Percentiles rank a stretch among this genome's conserved stretches.
Conservation (phyloP, 352 stramenopile genomes). For the Hyaloperonospora arabidopsidis region DNA sequence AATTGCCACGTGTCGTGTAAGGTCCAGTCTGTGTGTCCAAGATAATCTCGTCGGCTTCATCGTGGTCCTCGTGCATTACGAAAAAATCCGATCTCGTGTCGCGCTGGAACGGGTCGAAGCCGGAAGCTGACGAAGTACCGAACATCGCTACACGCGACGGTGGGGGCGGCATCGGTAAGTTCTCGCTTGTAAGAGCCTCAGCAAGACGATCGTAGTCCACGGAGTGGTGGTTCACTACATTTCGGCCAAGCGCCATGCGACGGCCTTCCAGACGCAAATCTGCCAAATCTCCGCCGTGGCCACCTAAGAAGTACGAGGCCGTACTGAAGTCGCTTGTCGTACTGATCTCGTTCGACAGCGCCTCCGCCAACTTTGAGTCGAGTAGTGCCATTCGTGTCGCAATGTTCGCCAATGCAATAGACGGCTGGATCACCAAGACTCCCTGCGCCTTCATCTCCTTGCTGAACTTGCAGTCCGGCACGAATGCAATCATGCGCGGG, state of each 20-base stretch:
- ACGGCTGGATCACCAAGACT: constrained; percentile 51
- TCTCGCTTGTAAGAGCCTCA: constrained; percentile 25
- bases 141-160: constrained; percentile 64
- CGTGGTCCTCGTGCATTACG: background rate
- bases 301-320: constrained; percentile 51
- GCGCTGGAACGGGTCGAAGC: constrained; percentile 40
- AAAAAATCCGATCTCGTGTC: background rate
- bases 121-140: constrained; percentile 37
- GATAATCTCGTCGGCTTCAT: background rate
- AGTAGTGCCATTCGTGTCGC: constrained; percentile 58
- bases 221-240: constrained; percentile 62
- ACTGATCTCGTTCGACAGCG: constrained; percentile 43
- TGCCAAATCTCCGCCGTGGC: constrained; percentile 27
- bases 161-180: constrained; percentile 37
- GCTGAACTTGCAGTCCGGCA: constrained; percentile 39
- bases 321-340: constrained; percentile 44
- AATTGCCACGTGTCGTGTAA: no score
- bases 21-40: no score
- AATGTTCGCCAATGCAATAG: constrained; percentile 60
- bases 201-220: constrained; percentile 48
- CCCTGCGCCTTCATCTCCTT: constrained; percentile 34
- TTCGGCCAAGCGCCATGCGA: constrained; percentile 37
- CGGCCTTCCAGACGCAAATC: constrained; percentile 40
- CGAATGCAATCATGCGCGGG: constrained; percentile 52
- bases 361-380: constrained; percentile 32